A percentile compares a stretch with the other conserved stretches of the same genome.
These are phyloP conservation scores for Aspergillus sp. DNA, from an alignment of 2,329 filamentous ascomycete genomes.

Conservation along the genomic window DNA sequence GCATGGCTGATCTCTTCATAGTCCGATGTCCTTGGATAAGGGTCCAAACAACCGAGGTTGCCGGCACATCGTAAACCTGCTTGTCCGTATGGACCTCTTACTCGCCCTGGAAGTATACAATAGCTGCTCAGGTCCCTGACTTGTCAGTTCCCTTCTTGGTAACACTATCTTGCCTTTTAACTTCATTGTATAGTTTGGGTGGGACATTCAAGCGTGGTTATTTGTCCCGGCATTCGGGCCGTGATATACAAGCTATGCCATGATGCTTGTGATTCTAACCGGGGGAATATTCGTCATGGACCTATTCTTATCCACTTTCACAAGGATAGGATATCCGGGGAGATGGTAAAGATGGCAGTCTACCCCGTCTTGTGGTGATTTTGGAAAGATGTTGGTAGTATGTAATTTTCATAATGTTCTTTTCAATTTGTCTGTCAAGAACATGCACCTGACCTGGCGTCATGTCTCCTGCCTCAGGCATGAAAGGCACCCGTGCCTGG, in stretches of 20 bases:
- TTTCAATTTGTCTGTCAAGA: not conserved
- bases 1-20: not conserved
- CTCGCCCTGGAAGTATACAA: not conserved
- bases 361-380: not conserved
- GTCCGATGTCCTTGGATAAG: not conserved
- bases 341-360: not conserved
- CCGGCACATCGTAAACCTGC: not conserved
- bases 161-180: not conserved
- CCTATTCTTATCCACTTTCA: not conserved
- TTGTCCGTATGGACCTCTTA: not conserved
- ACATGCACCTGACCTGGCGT: constrained; percentile 36
- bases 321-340: too few species aligned
- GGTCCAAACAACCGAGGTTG: not conserved
- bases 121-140: not conserved
- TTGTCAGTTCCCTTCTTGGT: not conserved
- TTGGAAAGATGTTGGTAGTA: not conserved
- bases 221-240: not conserved
- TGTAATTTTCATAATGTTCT: not conserved
- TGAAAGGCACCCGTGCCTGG: constrained; percentile 15
- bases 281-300: not conserved
- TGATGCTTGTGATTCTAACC: not conserved
- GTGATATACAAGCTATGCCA: not conserved
- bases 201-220: not conserved
- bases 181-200: not conserved
- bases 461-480: constrained; percentile 34